phyloP scores from a whole-genome alignment of 176 grass and related monocot species.

The Phyllostachys edulis region DNA sequence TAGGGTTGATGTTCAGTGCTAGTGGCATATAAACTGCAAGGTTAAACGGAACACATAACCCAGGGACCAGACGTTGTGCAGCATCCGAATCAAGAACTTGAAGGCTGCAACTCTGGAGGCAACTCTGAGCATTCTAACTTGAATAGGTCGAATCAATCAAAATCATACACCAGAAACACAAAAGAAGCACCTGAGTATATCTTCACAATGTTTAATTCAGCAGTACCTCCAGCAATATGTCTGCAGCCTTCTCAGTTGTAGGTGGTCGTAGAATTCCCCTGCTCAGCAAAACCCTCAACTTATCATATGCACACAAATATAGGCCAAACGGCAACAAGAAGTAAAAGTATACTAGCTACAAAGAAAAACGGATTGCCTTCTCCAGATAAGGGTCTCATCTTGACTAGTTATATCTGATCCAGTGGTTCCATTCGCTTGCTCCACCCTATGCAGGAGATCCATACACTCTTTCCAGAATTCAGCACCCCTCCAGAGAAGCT shows the following conservation, averaged over 20 bases:
- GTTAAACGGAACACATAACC: conserved; percentile 62
- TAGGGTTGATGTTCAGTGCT: conserved; percentile 76
- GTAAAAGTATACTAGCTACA: not conserved
- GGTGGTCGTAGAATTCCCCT: conserved; percentile 86
- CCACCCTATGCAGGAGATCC: conserved; percentile 54
- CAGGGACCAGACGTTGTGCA: conserved; percentile 60
- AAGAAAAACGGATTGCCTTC: conserved; percentile 63
- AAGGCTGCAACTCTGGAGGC: conserved; percentile 68
- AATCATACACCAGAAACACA: conserved; percentile 27
- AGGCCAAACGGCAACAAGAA: not conserved
- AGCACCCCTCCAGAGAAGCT: conserved; percentile 81
- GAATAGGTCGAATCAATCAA: conserved; percentile 55
- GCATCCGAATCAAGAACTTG: conserved; percentile 63
- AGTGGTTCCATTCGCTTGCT: conserved; percentile 37
- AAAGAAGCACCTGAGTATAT: conserved; percentile 40
- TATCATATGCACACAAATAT: not conserved
- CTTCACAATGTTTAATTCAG: conserved; percentile 30
- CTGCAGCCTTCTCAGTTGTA: conserved; percentile 64
- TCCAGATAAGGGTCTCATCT: conserved; percentile 60
- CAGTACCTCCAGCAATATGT: conserved; percentile 80
- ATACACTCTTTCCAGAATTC: conserved; percentile 90
- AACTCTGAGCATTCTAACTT: conserved; percentile 93
- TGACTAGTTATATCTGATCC: conserved; percentile 6
- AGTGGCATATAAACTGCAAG: conserved; percentile 83
- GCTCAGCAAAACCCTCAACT: not conserved